Evolutionary conservation across 192 early-diverging fungal genomes (phyloP), one percentile per base, ranked within the genome.

Genomic region (Coemansia sp.): DNA sequence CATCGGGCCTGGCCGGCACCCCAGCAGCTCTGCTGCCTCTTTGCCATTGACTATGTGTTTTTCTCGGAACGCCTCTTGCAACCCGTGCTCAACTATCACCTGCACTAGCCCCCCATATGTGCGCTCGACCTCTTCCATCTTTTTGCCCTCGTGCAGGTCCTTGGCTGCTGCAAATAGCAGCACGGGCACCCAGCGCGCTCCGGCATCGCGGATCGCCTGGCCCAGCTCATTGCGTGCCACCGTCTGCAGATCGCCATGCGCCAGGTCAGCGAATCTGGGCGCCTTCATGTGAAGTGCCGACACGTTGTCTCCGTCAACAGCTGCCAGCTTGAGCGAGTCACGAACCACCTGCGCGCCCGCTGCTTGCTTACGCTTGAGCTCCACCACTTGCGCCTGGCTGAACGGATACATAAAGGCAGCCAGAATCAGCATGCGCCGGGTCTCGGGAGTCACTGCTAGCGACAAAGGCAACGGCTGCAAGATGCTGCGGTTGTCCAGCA

Each of bases 1-100:
- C 9, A 47, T 55, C 8, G 87, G 88, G 7, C 96, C 93, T 6
- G 90, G 88, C 53, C 76, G 82, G 40, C 94, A 84, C 6, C 78
- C 78, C 39, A 94, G 62, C 14, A 90, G 26, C 18, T 56, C 51
- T 3, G 82, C 67, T 0, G 88, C 73, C 20, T 81, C 75, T 40
- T 87, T 86, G 38, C 96, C 81, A 32, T 83, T 65, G 0, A 84
- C 46, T n/a, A 83, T 44, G 20, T 56, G 70, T 45, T 84, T 84
- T 28, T 62, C 18, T 11, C 21, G 34, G 46, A 62, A 69, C 7
- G 60, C 67, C 18, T 71, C 44, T 5, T 36, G 48, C 43, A 81
- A 20, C 7, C 32, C 62, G 14, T 54, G 44, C 0, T 42, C 60
- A 15, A 23, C 20, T 14, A 75, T 47, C 0, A 50, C 43, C 6